Evolutionary conservation across 2,329 filamentous ascomycete species (phyloP), one percentile per base, ranked within the genome.

Genomic region (Tolypocladium album): DNA sequence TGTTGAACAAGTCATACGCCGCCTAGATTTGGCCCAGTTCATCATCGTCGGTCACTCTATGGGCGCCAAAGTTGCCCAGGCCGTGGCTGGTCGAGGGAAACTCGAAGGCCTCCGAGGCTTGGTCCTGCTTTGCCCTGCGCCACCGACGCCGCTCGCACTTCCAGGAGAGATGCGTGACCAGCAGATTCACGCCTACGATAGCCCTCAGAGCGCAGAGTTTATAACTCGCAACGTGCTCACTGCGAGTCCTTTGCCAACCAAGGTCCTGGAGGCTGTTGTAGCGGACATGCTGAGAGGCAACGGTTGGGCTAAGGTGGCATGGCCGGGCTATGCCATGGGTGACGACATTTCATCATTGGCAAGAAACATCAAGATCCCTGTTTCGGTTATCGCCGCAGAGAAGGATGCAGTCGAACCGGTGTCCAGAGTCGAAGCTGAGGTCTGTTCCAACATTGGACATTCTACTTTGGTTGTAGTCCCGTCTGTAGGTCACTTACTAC

Each of bases 1-100:
- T 22, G 59, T 60, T n/a, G 56, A 58, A 24, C 39, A n/a, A 20
- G 59, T 60, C 36, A 56, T 63, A 15, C n/a, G 45, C n/a, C 12
- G 45, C 31, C 43, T 61, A 20, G 34, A 27, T 0, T 27, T 63
- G 22, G 1, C 17, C 9, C 12, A 24, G 9, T 50, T 50, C 34
- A 47, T 62, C 17, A 38, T 62, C 5, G 42, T 63, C n/a, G 61
- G 60, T 12, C 59, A 58, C 36, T 63, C 60, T 1, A 61, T 63
- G 59, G 61, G 60, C 1, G 59, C 56, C 1, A 63, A 63, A 38
- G 56, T 61, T 12, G 57, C 61, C 9, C 59, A 60, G 24, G 12
- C 55, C 12, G 58, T 63, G 3, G 58, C 60, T 3, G 60, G 60
- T 4, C 40, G 60, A 36, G 52, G 55, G 7, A 7, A 12, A 1